Base-by-base conservation (phyloP, 129 eudicot genomes). In the Centella asiatica region DNA sequence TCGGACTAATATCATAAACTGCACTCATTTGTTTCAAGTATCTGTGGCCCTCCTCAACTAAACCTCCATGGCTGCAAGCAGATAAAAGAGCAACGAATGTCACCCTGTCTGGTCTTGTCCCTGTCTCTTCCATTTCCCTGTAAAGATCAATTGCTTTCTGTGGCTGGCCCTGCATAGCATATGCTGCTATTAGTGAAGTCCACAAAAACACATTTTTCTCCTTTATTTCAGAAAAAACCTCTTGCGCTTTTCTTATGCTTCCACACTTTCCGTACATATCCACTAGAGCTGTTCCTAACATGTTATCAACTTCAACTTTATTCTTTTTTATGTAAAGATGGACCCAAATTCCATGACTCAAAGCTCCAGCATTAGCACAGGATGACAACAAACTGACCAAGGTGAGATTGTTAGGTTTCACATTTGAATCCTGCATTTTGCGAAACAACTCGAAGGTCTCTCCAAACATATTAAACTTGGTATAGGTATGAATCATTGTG, bases 151-250 rank as follows among this genome's bases (percentile, higher is more conserved):
- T 44, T 61, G 53, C 39, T 61, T 61, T 61, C 4, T 42, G 52
- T 24, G 66, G 23, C 44, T 61, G 66, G 54, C 62, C 62, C 62
- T 57, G 44, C 62, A 57, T 54, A n/a, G 49, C 65, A 20, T 60
- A 19, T 39, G 65, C 48, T 18, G 66, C 66, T 61, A 61, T 57
- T 44, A 57, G 17, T 3, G 62, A 12, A 4, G 42, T 57, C 44
- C 44, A 57, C 5, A 31, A 6, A 44, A 57, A 33, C 42, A 57
- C 62, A n/a, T 31, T 57, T 31, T 57, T 57, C 62, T 31, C 25
- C 44, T 31, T 57, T 33, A 6, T 57, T 57, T 57, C 62, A 15
- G 20, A 25, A 57, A 33, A 57, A 2, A 14, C 18, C 14, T 57
- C 26, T 14, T n/a, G 7, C 26, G 62, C 45, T 57, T 33, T 32